A percentile compares a stretch with the other conserved stretches of the same genome.
Evolutionary conservation across 2,329 filamentous ascomycete species (phyloP).

Genomic region (Canariomyces notabilis): DNA sequence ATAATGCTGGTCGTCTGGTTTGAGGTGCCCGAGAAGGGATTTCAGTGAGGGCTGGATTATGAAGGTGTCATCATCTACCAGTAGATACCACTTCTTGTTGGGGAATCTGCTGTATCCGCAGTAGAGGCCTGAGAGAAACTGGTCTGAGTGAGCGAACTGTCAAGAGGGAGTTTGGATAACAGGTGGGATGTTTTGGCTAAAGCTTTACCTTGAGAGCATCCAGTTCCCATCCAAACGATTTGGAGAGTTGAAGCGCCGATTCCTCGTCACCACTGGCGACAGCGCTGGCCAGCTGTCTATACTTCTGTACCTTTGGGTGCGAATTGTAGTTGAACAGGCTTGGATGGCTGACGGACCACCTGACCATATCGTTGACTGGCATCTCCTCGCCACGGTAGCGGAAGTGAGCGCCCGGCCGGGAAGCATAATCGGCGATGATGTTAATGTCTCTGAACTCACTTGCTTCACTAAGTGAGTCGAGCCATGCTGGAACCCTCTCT

Average conservation of each 20-base stretch:
- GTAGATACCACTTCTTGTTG: constrained; percentile 54
- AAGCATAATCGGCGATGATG: constrained; percentile 48
- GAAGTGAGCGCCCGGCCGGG: constrained; percentile 19
- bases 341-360: constrained; percentile 25
- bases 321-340: constrained; percentile 29
- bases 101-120: constrained; percentile 46
- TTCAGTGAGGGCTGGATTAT: constrained; percentile 45
- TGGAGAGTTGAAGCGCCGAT: constrained; percentile 34
- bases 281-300: constrained; percentile 35
- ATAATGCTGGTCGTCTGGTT: constrained; percentile 44
- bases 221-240: constrained; percentile 43
- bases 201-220: constrained; percentile 44
- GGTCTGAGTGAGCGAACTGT: background rate
- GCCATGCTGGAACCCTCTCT: constrained; percentile 41
- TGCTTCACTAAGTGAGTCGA: constrained; percentile 41
- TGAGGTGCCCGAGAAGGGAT: constrained; percentile 44
- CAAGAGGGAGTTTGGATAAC: background rate
- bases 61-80: constrained; percentile 55
- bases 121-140: constrained; percentile 54
- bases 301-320: constrained; percentile 36
- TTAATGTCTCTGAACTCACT: constrained; percentile 39
- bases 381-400: constrained; percentile 25
- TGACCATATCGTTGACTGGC: constrained; percentile 39
- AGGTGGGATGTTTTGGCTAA: background rate
- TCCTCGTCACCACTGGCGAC: constrained; percentile 36